These are phyloP conservation scores for Trichoderma sp. DNA, from an alignment of 2,329 filamentous ascomycete genomes.

Conservation along the genomic window DNA sequence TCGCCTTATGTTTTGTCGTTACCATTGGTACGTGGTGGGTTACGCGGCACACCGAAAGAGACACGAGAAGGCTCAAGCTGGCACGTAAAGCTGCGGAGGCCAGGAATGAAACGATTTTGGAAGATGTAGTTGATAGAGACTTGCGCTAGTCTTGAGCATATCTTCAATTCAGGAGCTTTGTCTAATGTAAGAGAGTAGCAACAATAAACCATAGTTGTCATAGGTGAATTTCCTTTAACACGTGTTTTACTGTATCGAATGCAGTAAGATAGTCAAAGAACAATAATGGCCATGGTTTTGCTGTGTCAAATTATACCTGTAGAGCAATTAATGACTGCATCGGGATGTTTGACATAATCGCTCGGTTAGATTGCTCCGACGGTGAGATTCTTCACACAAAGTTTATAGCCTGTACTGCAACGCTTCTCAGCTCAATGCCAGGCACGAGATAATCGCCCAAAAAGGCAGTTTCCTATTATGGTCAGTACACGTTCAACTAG, in stretches of 20 bases:
- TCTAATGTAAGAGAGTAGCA: not conserved
- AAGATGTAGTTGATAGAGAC: not conserved
- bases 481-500: not conserved
- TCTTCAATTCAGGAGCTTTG: not conserved
- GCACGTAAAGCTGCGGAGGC: not conserved
- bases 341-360: not conserved
- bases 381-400: not conserved
- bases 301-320: not conserved
- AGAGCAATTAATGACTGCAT: not conserved
- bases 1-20: not conserved
- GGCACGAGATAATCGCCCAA: not conserved
- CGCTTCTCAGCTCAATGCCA: not conserved
- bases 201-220: too few relatives aligned
- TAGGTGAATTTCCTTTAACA: not conserved
- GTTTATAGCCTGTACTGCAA: not conserved
- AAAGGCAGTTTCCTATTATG: not conserved
- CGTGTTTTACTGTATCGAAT: not conserved
- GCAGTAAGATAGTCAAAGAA: not conserved
- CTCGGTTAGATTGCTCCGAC: not conserved
- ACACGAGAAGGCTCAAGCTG: not conserved
- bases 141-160: not conserved
- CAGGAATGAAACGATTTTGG: not conserved
- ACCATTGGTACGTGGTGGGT: not conserved
- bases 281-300: not conserved
- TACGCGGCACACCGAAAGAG: not conserved